Conservation (phyloP, 2,329 filamentous ascomycete species). For the Cordyceps pruinosa region DNA sequence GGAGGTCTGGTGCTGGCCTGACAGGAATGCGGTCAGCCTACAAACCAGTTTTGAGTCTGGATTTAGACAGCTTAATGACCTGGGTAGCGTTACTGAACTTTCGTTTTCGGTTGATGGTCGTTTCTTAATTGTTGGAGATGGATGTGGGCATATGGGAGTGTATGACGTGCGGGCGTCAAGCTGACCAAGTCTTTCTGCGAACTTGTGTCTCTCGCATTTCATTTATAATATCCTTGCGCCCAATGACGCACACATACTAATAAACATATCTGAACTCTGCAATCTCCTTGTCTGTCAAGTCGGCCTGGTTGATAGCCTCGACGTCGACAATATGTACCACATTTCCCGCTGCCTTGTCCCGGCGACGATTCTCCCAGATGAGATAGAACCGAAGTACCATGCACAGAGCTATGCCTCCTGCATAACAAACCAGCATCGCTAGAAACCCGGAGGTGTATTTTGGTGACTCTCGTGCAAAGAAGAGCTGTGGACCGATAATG, state of each 20-base stretch:
- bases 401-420: constrained; percentile 35
- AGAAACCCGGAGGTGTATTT: constrained; percentile 56
- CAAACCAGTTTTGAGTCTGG: constrained; percentile 19
- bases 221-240: constrained; percentile 1
- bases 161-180: constrained; percentile 27
- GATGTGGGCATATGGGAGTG: constrained; percentile 27
- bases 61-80: constrained; percentile 27
- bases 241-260: constrained; percentile 11
- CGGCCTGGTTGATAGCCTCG: constrained; percentile 18
- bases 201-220: not conserved
- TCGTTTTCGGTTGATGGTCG: constrained; percentile 32
- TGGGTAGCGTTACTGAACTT: constrained; percentile 31
- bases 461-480: constrained; percentile 51
- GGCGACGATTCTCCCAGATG: constrained; percentile 44
- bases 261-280: constrained; percentile 46
- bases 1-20: constrained; percentile 33
- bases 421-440: constrained; percentile 55
- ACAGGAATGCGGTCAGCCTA: constrained; percentile 22
- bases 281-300: constrained; percentile 51
- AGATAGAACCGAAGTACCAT: constrained; percentile 45
- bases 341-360: constrained; percentile 29
- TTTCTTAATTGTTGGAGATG: constrained; percentile 29
- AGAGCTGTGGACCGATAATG: constrained; percentile 54
- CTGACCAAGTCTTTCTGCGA: not conserved
- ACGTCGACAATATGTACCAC: constrained; percentile 1